phyloP scores from a whole-genome alignment of 768 basidiomycete genomes.

The Roridomyces roridus region DNA sequence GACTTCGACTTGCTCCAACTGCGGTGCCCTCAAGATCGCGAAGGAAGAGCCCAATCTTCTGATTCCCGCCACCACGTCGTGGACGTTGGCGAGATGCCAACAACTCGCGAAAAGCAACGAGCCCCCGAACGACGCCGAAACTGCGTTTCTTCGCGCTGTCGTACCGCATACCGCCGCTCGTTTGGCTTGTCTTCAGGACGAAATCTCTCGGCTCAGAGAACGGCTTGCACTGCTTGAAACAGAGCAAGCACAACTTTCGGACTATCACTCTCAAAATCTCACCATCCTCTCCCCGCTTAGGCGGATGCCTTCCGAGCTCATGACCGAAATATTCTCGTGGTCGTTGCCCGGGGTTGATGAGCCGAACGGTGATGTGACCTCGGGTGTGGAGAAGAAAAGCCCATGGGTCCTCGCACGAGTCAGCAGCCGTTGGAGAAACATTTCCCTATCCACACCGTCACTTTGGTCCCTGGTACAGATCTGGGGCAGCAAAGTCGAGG shows the following conservation, averaged over 20 bases:
- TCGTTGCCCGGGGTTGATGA: neutral
- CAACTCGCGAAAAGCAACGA: neutral
- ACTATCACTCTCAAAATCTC: neutral
- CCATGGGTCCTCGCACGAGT: conserved; percentile 9
- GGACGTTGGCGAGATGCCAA: no score
- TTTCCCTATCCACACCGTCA: neutral
- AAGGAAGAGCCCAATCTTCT: no score
- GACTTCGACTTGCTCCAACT: no score
- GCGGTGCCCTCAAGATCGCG: no score
- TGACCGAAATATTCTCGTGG: conserved; percentile 7
- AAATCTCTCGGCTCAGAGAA: neutral
- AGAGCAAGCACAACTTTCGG: neutral
- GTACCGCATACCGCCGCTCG: neutral
- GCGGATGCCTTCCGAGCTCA: conserved; percentile 10
- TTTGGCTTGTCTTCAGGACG: neutral
- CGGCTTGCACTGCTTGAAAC: neutral
- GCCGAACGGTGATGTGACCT: no score
- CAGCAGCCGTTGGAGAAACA: conserved; percentile 9
- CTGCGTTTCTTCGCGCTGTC: neutral
- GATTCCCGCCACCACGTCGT: neutral
- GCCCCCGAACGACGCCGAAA: neutral
- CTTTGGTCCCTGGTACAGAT: conserved; percentile 5
- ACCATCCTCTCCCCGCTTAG: conserved; percentile 1
- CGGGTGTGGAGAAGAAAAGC: no score
- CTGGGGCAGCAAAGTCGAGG: no score